A percentile compares a stretch with the other conserved stretches of the same genome.
phyloP scores from a whole-genome alignment of 768 basidiomycete species.

The Rhizopogon rudus region DNA sequence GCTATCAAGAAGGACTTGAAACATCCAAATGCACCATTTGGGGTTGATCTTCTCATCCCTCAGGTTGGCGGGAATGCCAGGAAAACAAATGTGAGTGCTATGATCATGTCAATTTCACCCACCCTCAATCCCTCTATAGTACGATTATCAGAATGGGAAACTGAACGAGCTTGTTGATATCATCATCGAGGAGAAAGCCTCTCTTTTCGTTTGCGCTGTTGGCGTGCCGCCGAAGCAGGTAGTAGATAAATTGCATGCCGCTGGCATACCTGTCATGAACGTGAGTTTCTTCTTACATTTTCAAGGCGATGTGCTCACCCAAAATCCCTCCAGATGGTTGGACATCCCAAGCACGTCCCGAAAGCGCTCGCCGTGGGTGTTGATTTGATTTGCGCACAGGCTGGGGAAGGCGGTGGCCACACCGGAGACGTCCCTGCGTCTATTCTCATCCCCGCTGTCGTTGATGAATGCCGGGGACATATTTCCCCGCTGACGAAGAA shows the following conservation, averaged over 20 bases:
- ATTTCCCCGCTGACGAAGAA: conserved; percentile 77
- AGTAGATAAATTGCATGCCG: conserved; percentile 78
- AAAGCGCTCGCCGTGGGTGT: conserved; percentile 82
- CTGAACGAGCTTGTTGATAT: conserved; percentile 81
- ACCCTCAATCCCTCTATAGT: conserved; percentile 33
- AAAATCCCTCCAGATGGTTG: conserved; percentile 59
- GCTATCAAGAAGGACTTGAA: conserved; percentile 68
- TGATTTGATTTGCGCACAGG: conserved; percentile 93
- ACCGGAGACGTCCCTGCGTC: conserved; percentile 83
- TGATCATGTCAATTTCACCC: not conserved
- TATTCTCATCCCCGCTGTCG: conserved; percentile 87
- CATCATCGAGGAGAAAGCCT: conserved; percentile 86
- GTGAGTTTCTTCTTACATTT: conserved; percentile 28
- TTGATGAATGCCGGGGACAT: conserved; percentile 75
- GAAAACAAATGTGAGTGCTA: conserved; percentile 73
- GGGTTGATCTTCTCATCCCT: conserved; percentile 87
- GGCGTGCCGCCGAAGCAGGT: conserved; percentile 80
- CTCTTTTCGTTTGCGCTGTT: conserved; percentile 88
- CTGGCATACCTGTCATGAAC: conserved; percentile 87
- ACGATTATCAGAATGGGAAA: conserved; percentile 87
- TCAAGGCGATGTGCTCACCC: not conserved
- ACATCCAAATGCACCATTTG: conserved; percentile 78
- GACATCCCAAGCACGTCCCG: conserved; percentile 85
- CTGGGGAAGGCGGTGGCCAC: conserved; percentile 86
- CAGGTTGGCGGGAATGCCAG: conserved; percentile 83